Base-by-base conservation (phyloP, 2,329 filamentous ascomycete genomes). In the Colletotrichum filicis region DNA sequence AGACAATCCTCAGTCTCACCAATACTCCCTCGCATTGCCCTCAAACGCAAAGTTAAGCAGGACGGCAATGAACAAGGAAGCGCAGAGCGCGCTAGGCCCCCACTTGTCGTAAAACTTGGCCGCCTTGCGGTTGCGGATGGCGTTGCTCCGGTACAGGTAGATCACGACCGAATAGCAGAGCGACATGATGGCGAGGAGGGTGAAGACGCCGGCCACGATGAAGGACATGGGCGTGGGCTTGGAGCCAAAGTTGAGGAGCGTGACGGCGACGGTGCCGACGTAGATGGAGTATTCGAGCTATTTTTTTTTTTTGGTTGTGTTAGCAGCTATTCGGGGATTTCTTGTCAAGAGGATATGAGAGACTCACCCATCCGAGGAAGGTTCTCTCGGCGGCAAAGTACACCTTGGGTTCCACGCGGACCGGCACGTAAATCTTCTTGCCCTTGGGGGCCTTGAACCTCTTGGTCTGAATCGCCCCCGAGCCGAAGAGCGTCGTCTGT, bases 341-440 rank as follows among this genome's bases (percentile, higher is more conserved):
- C 22, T 46, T n/a, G 28, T 30, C 2, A 8, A 30, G 28, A 30
- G 28, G 7, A 30, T 30, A 30, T 30, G 7, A 11, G 30, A 32
- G 30, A 85, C 91, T 85, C 84, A 93, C 92, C 95, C 97, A 99
- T 75, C 95, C 94, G 70, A 99, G 89, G 84, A 98, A 99, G 1
- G 97, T 99, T 76, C 97, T 91, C 83, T 99, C 97, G 1, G 95
- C 95, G 26, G 97, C 97, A 80, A 99, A 98, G 83, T 95, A 98
- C 63, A 99, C 97, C 85, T 99, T 99, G 42, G 97, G 97, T 83
- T 99, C 97, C 42, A 99, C 95, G 61, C 97, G 92, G 68, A 98
- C 93, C 16, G 96, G 96, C 28, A 99, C 97, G 79, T 98, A 96
- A 72, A 99, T 98, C 82, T 94, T 94, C 90, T 95, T 96, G 66